Conservation (phyloP, 169 alveolate genomes). For the Plasmodium ovale region DNA sequence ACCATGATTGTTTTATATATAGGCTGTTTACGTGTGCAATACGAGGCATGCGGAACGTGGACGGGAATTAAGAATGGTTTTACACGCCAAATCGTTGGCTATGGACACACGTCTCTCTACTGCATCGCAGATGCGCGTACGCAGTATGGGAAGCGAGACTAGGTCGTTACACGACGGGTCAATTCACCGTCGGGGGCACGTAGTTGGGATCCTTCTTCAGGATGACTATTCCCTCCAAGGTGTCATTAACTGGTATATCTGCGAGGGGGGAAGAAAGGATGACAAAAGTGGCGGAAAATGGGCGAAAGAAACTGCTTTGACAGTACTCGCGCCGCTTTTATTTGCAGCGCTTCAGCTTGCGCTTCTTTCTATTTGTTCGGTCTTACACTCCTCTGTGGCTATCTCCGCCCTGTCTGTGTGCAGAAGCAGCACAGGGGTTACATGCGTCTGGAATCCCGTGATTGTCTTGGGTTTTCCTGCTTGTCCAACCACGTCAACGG, state of each 20-base stretch:
- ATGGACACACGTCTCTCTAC: not conserved
- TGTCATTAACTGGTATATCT: slow-evolving; percentile 75
- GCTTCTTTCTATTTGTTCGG: too few species aligned
- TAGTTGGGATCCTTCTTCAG: slow-evolving; percentile 76
- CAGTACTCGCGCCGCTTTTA: not conserved
- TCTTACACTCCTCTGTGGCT: slow-evolving; percentile 91
- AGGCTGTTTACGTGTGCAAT: not conserved
- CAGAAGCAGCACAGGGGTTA: slow-evolving; percentile 97
- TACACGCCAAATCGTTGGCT: not conserved
- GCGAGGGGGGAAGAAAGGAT: not conserved
- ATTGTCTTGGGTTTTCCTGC: slow-evolving; percentile 98
- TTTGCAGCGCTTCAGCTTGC: too few species aligned
- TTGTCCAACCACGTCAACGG: slow-evolving; percentile 97
- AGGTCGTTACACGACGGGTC: too few species aligned
- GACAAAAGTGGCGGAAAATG: not conserved
- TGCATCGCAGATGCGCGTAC: not conserved
- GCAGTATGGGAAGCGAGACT: too few species aligned
- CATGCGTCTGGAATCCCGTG: slow-evolving; percentile 99
- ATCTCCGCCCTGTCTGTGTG: slow-evolving; percentile 95
- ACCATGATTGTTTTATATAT: not conserved
- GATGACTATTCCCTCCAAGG: slow-evolving; percentile 77
- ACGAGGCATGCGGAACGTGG: not conserved
- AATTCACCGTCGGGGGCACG: slow-evolving; percentile 51
- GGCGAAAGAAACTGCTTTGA: not conserved
- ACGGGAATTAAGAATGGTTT: not conserved